Evolutionary conservation across 2,329 filamentous ascomycete genomes (phyloP).

Genomic region (Cladophialophora psammophila): DNA sequence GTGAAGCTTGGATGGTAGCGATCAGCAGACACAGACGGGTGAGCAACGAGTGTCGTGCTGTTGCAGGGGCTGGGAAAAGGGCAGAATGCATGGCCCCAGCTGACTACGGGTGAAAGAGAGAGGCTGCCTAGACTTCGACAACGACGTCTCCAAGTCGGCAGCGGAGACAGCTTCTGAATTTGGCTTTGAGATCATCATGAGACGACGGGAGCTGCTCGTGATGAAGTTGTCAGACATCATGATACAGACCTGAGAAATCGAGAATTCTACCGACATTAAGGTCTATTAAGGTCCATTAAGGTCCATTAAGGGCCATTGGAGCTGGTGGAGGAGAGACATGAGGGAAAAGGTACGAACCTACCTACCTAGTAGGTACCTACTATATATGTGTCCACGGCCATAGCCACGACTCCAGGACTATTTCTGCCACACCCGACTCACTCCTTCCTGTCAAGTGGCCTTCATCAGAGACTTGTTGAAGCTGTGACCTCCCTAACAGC

Average conservation of each 20-base stretch:
- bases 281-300: neutral
- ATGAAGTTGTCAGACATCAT: neutral
- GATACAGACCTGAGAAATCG: neutral
- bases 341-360: neutral
- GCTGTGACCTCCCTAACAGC: neutral
- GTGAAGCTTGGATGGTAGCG: constrained; percentile 30
- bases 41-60: neutral
- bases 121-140: neutral
- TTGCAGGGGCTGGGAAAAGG: neutral
- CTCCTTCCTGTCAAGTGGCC: neutral
- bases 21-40: neutral
- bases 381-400: too few relatives aligned
- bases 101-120: neutral
- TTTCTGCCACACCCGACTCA: neutral
- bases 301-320: neutral
- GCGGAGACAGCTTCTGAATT: neutral
- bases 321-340: neutral
- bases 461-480: neutral
- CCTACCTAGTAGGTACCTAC: too few relatives aligned
- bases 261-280: neutral
- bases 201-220: neutral
- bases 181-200: neutral
- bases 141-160: neutral
- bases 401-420: neutral
- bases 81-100: neutral